Evolutionary conservation across 345 rosid species (phyloP).

Genomic region (Toxicodendron radicans): DNA sequence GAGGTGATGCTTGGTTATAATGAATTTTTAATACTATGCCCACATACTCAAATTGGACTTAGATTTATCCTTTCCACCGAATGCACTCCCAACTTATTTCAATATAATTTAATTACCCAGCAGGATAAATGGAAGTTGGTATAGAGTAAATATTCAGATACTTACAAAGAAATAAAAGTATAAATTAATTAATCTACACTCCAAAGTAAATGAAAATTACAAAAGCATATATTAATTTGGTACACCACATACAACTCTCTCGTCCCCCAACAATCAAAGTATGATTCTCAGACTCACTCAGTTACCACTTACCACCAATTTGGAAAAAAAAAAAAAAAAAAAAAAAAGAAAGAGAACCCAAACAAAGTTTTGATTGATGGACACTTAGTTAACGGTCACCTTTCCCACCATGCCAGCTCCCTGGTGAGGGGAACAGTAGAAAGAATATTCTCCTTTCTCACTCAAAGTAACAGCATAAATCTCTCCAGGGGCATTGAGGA

Average conservation of each 20-base stretch:
- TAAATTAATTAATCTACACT: constrained; percentile 5
- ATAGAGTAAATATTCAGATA: neutral
- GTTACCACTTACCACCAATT: constrained; percentile 3
- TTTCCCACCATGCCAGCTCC: constrained; percentile 95
- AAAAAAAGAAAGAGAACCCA: constrained; percentile 2
- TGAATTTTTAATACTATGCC: too few species aligned
- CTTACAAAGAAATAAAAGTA: neutral
- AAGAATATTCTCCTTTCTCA: constrained; percentile 68
- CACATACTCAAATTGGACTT: neutral
- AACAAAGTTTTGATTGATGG: neutral
- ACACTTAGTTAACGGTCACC: constrained; percentile 66
- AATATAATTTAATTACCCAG: neutral
- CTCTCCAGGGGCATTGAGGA: constrained; percentile 73
- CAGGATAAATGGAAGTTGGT: neutral
- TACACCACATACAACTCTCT: constrained; percentile 8
- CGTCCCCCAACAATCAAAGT: neutral
- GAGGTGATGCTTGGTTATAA: neutral
- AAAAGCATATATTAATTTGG: constrained; percentile 16
- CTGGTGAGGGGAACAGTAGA: constrained; percentile 90
- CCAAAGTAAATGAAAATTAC: constrained; percentile 15
- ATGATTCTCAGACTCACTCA: constrained; percentile 15
- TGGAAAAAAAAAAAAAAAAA: constrained; percentile 5
- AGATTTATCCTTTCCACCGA: too few species aligned
- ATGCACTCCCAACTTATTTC: neutral
- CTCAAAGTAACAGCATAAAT: constrained; percentile 61